phyloP scores from a whole-genome alignment of 345 rosid genomes.

The Chamaenerion angustifolium region DNA sequence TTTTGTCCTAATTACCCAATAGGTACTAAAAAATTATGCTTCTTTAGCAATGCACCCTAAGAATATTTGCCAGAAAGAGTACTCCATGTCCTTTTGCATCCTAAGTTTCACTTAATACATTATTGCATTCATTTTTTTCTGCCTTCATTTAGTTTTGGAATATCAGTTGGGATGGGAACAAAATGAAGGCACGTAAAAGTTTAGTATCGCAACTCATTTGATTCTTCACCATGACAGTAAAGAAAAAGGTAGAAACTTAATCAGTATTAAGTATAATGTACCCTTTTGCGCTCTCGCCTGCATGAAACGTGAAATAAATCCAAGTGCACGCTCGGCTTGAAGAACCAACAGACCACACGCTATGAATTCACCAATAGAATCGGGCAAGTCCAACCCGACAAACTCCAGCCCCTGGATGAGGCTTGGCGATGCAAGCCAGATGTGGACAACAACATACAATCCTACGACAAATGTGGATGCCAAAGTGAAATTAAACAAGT shows the following conservation, averaged over 20 bases:
- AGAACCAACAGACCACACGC: constrained; percentile 72
- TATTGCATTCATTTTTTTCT: too few relatives aligned
- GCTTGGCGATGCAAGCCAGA: constrained; percentile 49
- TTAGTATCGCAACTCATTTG: not conserved
- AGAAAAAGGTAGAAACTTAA: not conserved
- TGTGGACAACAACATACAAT: constrained; percentile 54
- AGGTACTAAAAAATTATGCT: too few relatives aligned
- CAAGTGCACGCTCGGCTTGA: constrained; percentile 57
- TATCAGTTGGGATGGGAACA: too few relatives aligned
- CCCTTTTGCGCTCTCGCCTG: constrained; percentile 81
- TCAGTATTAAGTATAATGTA: constrained; percentile 13
- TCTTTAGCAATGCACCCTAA: too few relatives aligned
- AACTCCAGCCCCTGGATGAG: constrained; percentile 82
- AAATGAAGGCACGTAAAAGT: too few relatives aligned
- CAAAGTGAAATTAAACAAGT: constrained; percentile 75
- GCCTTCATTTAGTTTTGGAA: too few relatives aligned
- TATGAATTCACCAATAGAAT: constrained; percentile 78
- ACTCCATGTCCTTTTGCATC: too few relatives aligned
- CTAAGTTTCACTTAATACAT: too few relatives aligned
- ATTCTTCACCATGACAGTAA: not conserved
- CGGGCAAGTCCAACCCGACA: constrained; percentile 86
- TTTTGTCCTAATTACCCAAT: too few relatives aligned
- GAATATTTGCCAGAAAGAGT: too few relatives aligned
- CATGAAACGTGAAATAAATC: constrained; percentile 68
- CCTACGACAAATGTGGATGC: constrained; percentile 53